phyloP scores from a whole-genome alignment of 2,329 filamentous ascomycete species.

The Delphinella strobiligena region DNA sequence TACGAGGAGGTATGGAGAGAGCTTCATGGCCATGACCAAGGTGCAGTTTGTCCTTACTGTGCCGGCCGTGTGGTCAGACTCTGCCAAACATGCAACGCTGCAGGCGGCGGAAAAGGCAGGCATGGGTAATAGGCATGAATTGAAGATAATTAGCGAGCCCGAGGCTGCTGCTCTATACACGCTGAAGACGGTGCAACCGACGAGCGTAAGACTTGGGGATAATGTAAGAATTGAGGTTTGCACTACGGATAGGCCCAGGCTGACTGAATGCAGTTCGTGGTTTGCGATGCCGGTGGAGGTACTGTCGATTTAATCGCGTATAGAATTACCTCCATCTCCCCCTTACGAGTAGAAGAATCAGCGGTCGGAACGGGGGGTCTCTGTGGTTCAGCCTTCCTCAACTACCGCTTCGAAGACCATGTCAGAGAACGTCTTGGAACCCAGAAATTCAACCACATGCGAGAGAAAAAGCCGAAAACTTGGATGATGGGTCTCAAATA shows the following conservation, averaged over 20 bases:
- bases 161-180: constrained; percentile 73
- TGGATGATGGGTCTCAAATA: constrained; percentile 65
- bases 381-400: constrained; percentile 68
- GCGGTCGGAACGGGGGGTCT: constrained; percentile 69
- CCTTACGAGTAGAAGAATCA: constrained; percentile 66
- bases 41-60: constrained; percentile 73
- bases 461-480: constrained; percentile 63
- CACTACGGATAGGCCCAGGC: neutral
- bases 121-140: constrained; percentile 51
- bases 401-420: constrained; percentile 72
- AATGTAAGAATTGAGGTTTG: no score
- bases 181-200: constrained; percentile 66
- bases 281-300: constrained; percentile 46
- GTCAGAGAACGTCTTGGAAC: constrained; percentile 43
- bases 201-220: constrained; percentile 55
- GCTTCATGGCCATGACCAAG: constrained; percentile 41
- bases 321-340: constrained; percentile 62
- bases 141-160: constrained; percentile 71
- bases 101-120: constrained; percentile 68
- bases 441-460: constrained; percentile 56
- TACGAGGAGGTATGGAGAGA: constrained; percentile 53
- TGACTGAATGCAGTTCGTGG: constrained; percentile 29
- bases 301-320: constrained; percentile 71
- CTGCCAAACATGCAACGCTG: constrained; percentile 69
- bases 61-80: constrained; percentile 74